Evolutionary conservation across 2,329 filamentous ascomycete genomes (phyloP).

Genomic region (Alternaria viburni): DNA sequence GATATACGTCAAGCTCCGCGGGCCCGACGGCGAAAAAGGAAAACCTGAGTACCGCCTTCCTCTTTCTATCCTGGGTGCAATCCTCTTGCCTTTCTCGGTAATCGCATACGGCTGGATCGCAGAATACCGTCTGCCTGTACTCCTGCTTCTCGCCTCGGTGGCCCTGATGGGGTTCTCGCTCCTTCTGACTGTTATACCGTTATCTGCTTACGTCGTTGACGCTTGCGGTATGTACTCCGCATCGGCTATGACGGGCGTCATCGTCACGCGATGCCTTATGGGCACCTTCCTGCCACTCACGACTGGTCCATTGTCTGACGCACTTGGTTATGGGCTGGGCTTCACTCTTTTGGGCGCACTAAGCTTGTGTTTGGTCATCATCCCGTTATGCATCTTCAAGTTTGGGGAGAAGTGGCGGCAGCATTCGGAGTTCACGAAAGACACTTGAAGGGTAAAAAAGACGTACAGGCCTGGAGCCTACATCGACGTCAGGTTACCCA

Average conservation of each 20-base stretch:
- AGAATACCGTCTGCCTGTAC: constrained; percentile 52
- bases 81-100: constrained; percentile 56
- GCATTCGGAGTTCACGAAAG: constrained; percentile 56
- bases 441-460: constrained; percentile 18
- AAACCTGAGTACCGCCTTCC: constrained; percentile 64
- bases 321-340: constrained; percentile 60
- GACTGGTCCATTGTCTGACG: constrained; percentile 55
- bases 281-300: constrained; percentile 64
- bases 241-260: constrained; percentile 63
- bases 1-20: constrained; percentile 59
- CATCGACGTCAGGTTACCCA: not conserved
- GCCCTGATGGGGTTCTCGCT: constrained; percentile 56
- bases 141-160: constrained; percentile 53
- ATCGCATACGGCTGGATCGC: constrained; percentile 61
- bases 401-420: constrained; percentile 62
- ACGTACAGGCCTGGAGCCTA: not conserved
- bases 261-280: constrained; percentile 62
- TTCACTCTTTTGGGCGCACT: constrained; percentile 55
- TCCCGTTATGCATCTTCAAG: constrained; percentile 59
- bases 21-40: constrained; percentile 50
- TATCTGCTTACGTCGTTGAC: constrained; percentile 64
- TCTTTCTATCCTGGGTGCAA: constrained; percentile 55
- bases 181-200: constrained; percentile 57
- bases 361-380: constrained; percentile 55
- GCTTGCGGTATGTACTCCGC: constrained; percentile 63